Base-by-base conservation (phyloP, 2,329 filamentous ascomycete species). In the Fusarium cicatricum region DNA sequence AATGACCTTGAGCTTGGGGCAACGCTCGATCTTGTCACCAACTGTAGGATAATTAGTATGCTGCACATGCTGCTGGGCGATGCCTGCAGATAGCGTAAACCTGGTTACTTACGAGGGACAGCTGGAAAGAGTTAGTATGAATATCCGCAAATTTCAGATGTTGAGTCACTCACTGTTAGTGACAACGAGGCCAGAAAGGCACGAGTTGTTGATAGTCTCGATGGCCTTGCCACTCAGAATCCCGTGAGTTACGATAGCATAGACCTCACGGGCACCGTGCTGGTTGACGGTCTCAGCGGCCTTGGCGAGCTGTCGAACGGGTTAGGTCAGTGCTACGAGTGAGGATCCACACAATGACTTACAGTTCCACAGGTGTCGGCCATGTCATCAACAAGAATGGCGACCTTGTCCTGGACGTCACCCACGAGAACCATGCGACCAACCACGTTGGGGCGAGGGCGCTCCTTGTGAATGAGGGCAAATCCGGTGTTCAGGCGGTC, bases 371-470 rank as follows among this genome's bases (percentile, higher is more conserved):
- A 97, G 4, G 94, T 97, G 73, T 98, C 94, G 28, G 93, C 93
- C 92, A 98, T 97, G 74, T 98, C 94, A 74, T 98, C 94, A 47
- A 99, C 94, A 42, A 99, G 87, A 71, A 99, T 97, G 56, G 94
- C 94, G 26, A 94, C 88, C 79, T 95, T 95, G 78, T 91, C 90
- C 65, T 87, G 85, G 40, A 98, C 95, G 64, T 96, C 92, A 65
- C 95, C 95, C 44, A 98, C 94, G n/a, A 99, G 88, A 1, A 79
- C 91, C 92, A 97, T 96, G 69, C 91, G 89, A 10, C 90, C 92
- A 58, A 97, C 92, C 71, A 96, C 92, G 70, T 96, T 96, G 55
- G 81, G 80, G 5, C 91, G 87, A 6, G 92, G 90, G 53, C 93
- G 90, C 78, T 97, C 94, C 80, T 98, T 97, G 84, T 97, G 93